phyloP scores from a whole-genome alignment of 148 eudicot species.

The Chenopodium formosanum region DNA sequence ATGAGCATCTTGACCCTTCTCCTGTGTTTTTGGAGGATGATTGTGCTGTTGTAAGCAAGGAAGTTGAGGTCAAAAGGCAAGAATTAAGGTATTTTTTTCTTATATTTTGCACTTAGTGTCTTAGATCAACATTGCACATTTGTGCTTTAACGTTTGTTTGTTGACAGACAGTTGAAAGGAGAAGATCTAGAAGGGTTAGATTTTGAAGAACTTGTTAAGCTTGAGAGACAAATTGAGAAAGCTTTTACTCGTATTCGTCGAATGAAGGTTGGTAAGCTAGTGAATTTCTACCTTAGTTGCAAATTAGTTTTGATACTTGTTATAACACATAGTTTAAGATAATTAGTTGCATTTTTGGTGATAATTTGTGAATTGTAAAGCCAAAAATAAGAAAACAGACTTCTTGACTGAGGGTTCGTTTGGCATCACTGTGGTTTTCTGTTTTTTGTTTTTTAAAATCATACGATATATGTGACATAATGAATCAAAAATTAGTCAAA shows the following conservation, averaged over 20 bases:
- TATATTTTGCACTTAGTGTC: background rate
- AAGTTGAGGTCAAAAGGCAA: constrained; percentile 9
- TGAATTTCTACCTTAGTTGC: too few relatives aligned
- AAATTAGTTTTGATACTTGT: too few relatives aligned
- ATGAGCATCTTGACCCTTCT: constrained; percentile 1
- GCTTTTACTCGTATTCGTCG: constrained; percentile 24
- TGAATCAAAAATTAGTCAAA: too few relatives aligned
- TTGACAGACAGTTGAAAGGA: constrained; percentile 31
- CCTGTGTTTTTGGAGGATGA: background rate
- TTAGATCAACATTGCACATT: background rate
- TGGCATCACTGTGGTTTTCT: too few relatives aligned
- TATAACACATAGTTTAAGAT: too few relatives aligned
- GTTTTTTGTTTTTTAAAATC: too few relatives aligned
- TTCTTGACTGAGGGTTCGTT: too few relatives aligned
- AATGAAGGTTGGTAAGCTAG: constrained; percentile 23
- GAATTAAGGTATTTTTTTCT: constrained; percentile 18
- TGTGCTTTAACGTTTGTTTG: background rate
- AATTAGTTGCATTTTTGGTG: too few relatives aligned
- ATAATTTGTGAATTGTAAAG: too few relatives aligned
- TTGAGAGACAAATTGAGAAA: constrained; percentile 30
- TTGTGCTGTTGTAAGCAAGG: constrained; percentile 8
- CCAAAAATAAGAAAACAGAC: too few relatives aligned
- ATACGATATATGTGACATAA: too few relatives aligned
- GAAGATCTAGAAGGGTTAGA: constrained; percentile 27
- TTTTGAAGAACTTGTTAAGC: constrained; percentile 23